Evolutionary conservation across 257 asterid genomes (phyloP), one percentile per base, ranked within the genome.

Genomic region (Jacaranda mimosifolia): DNA sequence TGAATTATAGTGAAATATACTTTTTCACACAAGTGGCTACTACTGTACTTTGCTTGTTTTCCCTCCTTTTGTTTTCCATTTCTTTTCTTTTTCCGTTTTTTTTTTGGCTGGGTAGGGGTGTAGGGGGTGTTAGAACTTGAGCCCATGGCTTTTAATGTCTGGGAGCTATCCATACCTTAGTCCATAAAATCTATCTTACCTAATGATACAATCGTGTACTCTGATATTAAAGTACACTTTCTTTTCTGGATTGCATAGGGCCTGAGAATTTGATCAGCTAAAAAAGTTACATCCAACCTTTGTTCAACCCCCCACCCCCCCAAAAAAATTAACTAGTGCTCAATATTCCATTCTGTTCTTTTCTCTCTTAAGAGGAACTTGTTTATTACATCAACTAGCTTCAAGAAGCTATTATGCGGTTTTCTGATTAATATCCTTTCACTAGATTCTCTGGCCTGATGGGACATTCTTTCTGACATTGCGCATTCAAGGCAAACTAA

Each of bases 391-490:
- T 65, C 32, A 42, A 67, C 70, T 76, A 58, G 45, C 52, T 64
- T 70, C 68, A 51, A 5, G 64, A 49, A 32, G 66, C 56, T 43
- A 46, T 52, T 35, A 13, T 49, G 63, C 42, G 5, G 63, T 56
- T 64, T 60, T 52, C 68, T 76, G 49, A 83, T n/a, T 74, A 63
- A 51, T 48, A 43, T 79, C 46, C 76, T 51, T 19, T 84, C 70
- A n/a, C 68, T 59, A 94, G 98, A 62, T 94, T 79, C 95, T 94
- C 48, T 94, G 97, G 97, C 98, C 98, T 18, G 83, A 83, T 80
- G 98, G 97, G 57, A 85, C 43, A 72, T 94, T 94, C 91, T 94
- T 94, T 89, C 70, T 84, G 80, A 85, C 87, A 74, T 39, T 87
- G 69, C 84, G 74, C 36, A 80, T 75, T 76, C 82, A 45, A 79